A percentile compares a stretch with the other conserved stretches of the same genome.
Conservation (phyloP, 2,329 filamentous ascomycete genomes). For the Ceratocystis diversiconidia region DNA sequence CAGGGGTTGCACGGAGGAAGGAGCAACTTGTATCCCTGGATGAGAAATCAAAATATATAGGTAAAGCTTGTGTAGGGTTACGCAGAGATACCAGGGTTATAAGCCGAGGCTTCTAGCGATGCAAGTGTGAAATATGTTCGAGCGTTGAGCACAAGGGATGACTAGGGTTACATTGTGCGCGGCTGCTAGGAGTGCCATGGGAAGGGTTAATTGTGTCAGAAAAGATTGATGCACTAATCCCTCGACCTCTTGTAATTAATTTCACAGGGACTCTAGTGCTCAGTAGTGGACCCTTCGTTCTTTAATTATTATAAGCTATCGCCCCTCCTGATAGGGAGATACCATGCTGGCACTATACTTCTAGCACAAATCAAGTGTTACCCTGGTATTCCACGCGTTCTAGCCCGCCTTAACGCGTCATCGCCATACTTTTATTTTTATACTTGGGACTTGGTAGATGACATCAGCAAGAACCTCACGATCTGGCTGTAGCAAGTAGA, state of each 20-base stretch:
- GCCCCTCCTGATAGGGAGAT: not conserved
- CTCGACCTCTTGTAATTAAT: not conserved
- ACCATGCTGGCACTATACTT: not conserved
- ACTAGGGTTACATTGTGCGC: no score
- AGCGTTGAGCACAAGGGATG: no score
- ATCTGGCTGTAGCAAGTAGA: not conserved
- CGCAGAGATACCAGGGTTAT: not conserved
- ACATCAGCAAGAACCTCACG: conserved; percentile 2
- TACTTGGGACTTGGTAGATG: not conserved
- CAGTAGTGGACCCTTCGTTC: not conserved
- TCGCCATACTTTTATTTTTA: conserved; percentile 4
- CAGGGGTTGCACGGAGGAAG: not conserved
- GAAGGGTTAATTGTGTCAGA: no score
- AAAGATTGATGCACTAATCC: no score
- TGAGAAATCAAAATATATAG: not conserved
- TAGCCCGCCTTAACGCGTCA: conserved; percentile 3
- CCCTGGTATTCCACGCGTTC: conserved; percentile 11
- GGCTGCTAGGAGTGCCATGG: no score
- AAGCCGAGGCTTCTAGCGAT: not conserved
- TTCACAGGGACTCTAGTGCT: no score
- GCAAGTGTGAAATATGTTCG: no score
- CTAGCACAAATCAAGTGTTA: conserved; percentile 7
- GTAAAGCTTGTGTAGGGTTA: not conserved
- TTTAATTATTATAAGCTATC: not conserved
- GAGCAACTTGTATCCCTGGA: not conserved